Base-by-base conservation (phyloP, 2,329 filamentous ascomycete genomes). In the Drechslera avenae region DNA sequence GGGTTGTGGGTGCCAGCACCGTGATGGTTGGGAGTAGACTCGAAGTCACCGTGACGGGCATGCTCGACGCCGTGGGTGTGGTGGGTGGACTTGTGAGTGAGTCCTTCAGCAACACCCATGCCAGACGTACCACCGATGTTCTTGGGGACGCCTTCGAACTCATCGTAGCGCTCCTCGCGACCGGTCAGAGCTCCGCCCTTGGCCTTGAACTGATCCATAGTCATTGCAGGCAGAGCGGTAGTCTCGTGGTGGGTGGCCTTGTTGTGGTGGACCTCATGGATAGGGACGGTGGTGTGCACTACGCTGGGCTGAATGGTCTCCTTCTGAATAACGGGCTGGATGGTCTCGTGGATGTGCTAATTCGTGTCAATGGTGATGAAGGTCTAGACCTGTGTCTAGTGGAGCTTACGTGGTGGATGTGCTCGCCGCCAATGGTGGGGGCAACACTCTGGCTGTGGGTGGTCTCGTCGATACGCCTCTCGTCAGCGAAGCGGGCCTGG, bases 251-350 rank as follows among this genome's bases (percentile, higher is more conserved):
- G 84, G 52, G 87, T 80, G 1, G 86, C 78, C 12, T 82, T 78
- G 42, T 86, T 84, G 62, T 89, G 85, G 66, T 90, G 87, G 2
- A 83, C 81, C 74, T 91, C 88, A 58, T 90, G 87, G 34, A 91
- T 80, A 0, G 87, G 88, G 0, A 88, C 78, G 1, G 86, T 89
- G 18, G 85, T 90, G 76, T 91, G 88, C 1, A 89, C 78, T 3
- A 90, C 81, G 13, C 83, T 79, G 1, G 86, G 86, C 57, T 88
- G 82, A 21, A 90, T 76, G 1, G 81, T 84, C 59, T 90, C 85
- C 59, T 88, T 89, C 42, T 90, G 79, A 30, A 91, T 77, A 0
- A 90, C 81, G 0, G 87, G 87, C 68, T 90, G 86, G 39, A 90
- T 82, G 23, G 83, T 85, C 70, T 89, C 86, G 56, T 88, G 84